Evolutionary conservation across 1,139 yeast genomes (phyloP).

Genomic region (Petasospora fabianii): DNA sequence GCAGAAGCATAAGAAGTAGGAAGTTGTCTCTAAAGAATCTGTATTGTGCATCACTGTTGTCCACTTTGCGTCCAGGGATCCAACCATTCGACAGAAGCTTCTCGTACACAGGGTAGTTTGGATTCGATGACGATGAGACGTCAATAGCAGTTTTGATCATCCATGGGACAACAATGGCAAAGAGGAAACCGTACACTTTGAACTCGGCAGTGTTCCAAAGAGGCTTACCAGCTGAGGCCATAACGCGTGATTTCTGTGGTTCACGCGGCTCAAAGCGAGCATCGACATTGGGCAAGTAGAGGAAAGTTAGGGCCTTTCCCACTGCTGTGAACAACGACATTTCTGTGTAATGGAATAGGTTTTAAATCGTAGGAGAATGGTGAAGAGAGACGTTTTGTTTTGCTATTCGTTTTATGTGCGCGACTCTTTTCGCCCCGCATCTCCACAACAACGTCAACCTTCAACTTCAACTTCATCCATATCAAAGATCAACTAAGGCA

Average conservation of each 20-base stretch:
- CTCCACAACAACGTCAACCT: neutral
- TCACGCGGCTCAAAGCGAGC: slow-evolving; percentile 59
- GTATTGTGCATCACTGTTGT: slow-evolving; percentile 89
- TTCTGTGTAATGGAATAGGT: neutral
- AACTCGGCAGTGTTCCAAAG: slow-evolving; percentile 79
- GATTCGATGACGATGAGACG: slow-evolving; percentile 72
- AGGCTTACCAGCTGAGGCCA: slow-evolving; percentile 46
- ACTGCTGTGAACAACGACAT: slow-evolving; percentile 9
- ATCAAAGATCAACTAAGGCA: neutral
- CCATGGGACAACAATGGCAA: slow-evolving; percentile 69
- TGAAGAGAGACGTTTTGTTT: no score
- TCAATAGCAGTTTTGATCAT: slow-evolving; percentile 80
- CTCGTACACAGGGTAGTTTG: slow-evolving; percentile 66
- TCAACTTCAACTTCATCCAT: neutral
- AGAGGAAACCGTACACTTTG: slow-evolving; percentile 57
- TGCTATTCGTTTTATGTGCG: no score
- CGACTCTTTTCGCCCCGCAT: no score
- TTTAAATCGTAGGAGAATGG: neutral
- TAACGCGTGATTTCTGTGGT: slow-evolving; percentile 38
- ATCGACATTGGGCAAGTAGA: slow-evolving; percentile 76
- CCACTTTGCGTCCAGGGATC: slow-evolving; percentile 78
- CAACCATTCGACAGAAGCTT: slow-evolving; percentile 65
- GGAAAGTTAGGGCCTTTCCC: slow-evolving; percentile 34
- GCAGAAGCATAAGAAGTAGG: slow-evolving; percentile 52
- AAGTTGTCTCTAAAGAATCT: slow-evolving; percentile 82